Evolutionary conservation across 805 yeast genomes (phyloP), one percentile per base, ranked within the genome.

Genomic region (Metschnikowia lachancei): DNA sequence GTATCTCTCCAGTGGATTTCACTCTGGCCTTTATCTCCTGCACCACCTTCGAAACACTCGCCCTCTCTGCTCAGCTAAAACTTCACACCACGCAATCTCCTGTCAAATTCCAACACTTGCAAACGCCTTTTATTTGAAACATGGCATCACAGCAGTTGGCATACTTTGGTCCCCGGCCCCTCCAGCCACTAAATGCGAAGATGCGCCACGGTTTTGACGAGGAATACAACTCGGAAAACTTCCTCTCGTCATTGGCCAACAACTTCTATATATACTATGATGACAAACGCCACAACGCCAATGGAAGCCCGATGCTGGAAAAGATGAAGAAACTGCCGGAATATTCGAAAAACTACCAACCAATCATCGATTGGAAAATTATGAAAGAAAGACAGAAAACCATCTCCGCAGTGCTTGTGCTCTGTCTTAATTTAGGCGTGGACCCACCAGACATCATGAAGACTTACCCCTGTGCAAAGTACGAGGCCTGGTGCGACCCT

Each of bases 401-500:
- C 1, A 89, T 91, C 11, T 83, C 87, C 45, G 99, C 97, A 0
- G 97, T 96, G 13, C 71, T 94, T 8, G 90, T 94, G 41, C 70
- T 94, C 40, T 94, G 99, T 64, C 71, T 94, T 32, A 94, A 94
- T 61, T 66, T 92, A 20, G 97, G 98, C 8, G 97, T 94, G 1
- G 98, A 92, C 56, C 99, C 99, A 2, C 99, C 99, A 0, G 99
- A 94, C 65, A 82, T 91, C 22, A 81, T 87, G 61, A 88, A 90
- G 62, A 89, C 97, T 0, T 89, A 87, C 51, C 97, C 97, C 1
- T 87, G 95, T 58, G 97, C 99, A 1, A 82, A 84, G 54, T 67
- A 83, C 34, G 99, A 94, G 70, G 86, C 97, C 1, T 92, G 97
- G 89, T 81, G 91, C 10, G 96, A 94, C 62, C 97, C 98, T 0